Evolutionary conservation across 345 rosid species (phyloP).

Genomic region (Barbarea vulgaris): DNA sequence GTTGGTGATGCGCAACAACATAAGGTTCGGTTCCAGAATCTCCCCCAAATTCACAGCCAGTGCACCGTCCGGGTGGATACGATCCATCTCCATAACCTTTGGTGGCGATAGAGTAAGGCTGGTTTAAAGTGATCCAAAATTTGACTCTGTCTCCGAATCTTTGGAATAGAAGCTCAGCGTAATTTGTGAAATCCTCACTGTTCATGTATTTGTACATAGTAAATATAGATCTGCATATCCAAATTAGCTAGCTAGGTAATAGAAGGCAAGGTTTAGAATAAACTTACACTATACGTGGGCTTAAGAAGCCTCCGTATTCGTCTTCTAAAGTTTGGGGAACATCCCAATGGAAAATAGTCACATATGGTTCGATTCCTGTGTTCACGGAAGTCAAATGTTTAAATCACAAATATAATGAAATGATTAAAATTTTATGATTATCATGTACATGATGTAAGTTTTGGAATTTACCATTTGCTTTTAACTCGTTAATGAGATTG

Average conservation of each 20-base stretch:
- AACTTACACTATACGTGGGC: constrained; percentile 39
- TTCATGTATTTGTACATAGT: neutral
- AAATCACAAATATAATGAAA: neutral
- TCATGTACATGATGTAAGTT: neutral
- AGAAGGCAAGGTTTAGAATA: neutral
- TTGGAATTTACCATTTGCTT: constrained; percentile 10
- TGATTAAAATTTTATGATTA: neutral
- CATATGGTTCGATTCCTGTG: constrained; percentile 41
- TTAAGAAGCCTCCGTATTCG: constrained; percentile 38
- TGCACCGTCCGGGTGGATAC: constrained; percentile 40
- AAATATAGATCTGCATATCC: neutral
- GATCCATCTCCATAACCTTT: constrained; percentile 35
- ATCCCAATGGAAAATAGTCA: constrained; percentile 46
- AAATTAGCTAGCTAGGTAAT: neutral
- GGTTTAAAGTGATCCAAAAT: constrained; percentile 49
- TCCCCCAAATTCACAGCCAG: constrained; percentile 29
- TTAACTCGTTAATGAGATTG: constrained; percentile 45
- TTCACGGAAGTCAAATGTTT: neutral
- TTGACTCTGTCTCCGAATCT: constrained; percentile 49
- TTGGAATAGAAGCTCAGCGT: constrained; percentile 52
- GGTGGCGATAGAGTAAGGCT: constrained; percentile 30
- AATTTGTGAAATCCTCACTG: constrained; percentile 50
- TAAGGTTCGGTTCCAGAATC: constrained; percentile 54
- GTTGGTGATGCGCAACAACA: constrained; percentile 44
- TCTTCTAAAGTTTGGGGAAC: constrained; percentile 39